Evolutionary conservation across 805 yeast species (phyloP), one percentile per base, ranked within the genome.

Genomic region (Pachysolen tannophilus): DNA sequence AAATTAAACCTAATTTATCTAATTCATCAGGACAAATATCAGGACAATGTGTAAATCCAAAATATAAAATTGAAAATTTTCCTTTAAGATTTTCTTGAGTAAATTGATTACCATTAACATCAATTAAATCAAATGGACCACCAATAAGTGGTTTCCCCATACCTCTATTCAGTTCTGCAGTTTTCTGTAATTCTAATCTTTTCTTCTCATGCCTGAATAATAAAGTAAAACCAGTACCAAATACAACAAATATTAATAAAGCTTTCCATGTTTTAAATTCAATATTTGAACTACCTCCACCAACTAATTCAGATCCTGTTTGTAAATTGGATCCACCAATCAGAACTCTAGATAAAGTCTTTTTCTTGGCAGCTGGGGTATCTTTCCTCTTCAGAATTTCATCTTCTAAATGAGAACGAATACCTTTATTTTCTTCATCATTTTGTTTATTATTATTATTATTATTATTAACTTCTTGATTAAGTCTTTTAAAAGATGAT

Each of bases 11-110:
- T 53, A 92, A 69, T 53, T 90, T 85, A 56, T 92, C 98, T 40
- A 92, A 71, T 56, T 92, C 98, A 57, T 92, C 98, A 8, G 98
- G 98, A 59, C 98, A 92, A 35, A 92, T 88, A 60, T 92, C 98
- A 6, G 98, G 98, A 61, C 98, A 92, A 60, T 88, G 88, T 4
- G 96, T 83, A 64, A 92, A 92, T 0, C 98, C 98, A 60, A 92
- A 92, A 56, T 92, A 92, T n/a, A 90, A 58, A 30, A 92, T 63
- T 8, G 90, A 75, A 58, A 87, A 92, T 54, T 75, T 80, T 23
- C 88, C 92, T 42, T 72, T 59, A 50, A 92, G 62, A 47, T 90
- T 69, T 42, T 84, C 66, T 19, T 86, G 77, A 2, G 96, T 86
- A 57, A 92, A 92, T 14, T 55, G 58, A 19, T 80, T 59, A 26